Conservation (phyloP, 1,284 basidiomycete genomes). For the Takashimella tepidaria region DNA sequence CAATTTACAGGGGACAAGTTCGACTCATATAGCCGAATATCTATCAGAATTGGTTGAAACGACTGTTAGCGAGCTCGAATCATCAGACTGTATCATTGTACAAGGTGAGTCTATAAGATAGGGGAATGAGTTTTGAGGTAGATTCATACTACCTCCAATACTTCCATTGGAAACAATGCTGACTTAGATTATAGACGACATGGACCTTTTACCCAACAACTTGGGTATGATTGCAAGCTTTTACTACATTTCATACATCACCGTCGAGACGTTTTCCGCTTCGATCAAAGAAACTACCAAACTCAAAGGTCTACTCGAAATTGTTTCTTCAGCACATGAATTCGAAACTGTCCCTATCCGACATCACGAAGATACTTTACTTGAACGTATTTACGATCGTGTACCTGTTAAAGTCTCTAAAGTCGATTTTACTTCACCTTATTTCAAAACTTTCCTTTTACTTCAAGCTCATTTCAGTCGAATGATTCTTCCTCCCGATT, state of each 20-base stretch:
- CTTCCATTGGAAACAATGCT: no score
- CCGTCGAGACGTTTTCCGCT: conserved; percentile 92
- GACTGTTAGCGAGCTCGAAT: conserved; percentile 83
- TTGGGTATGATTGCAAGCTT: conserved; percentile 88
- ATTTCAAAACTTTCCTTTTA: conserved; percentile 97
- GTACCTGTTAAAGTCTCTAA: conserved; percentile 89
- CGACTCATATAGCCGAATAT: conserved; percentile 88
- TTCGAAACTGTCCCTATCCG: conserved; percentile 94
- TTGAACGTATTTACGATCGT: conserved; percentile 90
- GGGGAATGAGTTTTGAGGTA: no score
- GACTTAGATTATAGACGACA: conserved; percentile 67
- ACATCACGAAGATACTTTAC: conserved; percentile 75
- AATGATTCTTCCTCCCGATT: conserved; percentile 82
- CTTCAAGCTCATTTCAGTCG: conserved; percentile 96
- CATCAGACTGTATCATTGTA: conserved; percentile 90
- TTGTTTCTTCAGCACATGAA: conserved; percentile 91
- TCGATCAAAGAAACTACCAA: conserved; percentile 97
- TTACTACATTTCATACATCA: conserved; percentile 70
- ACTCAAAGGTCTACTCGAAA: conserved; percentile 91
- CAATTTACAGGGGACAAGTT: conserved; percentile 87
- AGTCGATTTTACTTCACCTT: conserved; percentile 83
- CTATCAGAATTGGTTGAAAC: conserved; percentile 93
- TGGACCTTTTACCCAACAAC: conserved; percentile 87
- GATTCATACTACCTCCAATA: no score
- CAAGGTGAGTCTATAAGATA: conserved; percentile 55